Percentiles rank a stretch among this genome's conserved stretches.
Conservation (phyloP, 331 rosid genomes). For the Telfairia occidentalis region DNA sequence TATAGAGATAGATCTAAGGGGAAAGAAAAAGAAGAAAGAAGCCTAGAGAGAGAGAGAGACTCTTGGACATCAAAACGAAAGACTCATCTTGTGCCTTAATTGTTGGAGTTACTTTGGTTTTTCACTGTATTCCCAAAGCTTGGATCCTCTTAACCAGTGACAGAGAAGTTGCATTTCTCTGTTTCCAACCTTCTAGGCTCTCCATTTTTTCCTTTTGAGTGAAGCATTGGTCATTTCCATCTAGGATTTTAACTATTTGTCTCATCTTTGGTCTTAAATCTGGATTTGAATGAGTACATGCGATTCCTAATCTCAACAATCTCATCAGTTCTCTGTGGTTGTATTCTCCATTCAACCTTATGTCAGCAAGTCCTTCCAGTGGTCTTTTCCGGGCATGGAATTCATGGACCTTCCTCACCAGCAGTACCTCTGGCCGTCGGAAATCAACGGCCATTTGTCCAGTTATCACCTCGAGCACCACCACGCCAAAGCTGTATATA, state of each 20-base stretch:
- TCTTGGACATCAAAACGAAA: background rate
- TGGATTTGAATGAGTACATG: constrained; percentile 51
- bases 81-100: background rate
- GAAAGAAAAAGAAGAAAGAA: background rate
- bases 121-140: constrained; percentile 85
- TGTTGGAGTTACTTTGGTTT: constrained; percentile 16
- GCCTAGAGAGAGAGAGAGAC: background rate
- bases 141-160: constrained; percentile 62
- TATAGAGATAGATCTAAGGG: background rate
- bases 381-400: constrained; percentile 39
- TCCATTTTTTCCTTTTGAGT: constrained; percentile 25
- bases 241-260: constrained; percentile 53
- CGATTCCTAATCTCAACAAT: constrained; percentile 48
- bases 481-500: constrained; percentile 72
- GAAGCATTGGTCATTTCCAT: constrained; percentile 48
- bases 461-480: constrained; percentile 58
- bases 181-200: constrained; percentile 55
- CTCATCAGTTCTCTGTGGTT: constrained; percentile 48
- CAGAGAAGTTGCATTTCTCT: constrained; percentile 43
- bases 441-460: constrained; percentile 77
- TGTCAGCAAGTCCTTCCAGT: constrained; percentile 51
- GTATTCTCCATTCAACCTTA: constrained; percentile 45
- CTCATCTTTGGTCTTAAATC: constrained; percentile 55
- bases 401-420: constrained; percentile 54
- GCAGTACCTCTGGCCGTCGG: constrained; percentile 69